Conservation (phyloP, 805 yeast species). For the Barnettozyma salicaria region DNA sequence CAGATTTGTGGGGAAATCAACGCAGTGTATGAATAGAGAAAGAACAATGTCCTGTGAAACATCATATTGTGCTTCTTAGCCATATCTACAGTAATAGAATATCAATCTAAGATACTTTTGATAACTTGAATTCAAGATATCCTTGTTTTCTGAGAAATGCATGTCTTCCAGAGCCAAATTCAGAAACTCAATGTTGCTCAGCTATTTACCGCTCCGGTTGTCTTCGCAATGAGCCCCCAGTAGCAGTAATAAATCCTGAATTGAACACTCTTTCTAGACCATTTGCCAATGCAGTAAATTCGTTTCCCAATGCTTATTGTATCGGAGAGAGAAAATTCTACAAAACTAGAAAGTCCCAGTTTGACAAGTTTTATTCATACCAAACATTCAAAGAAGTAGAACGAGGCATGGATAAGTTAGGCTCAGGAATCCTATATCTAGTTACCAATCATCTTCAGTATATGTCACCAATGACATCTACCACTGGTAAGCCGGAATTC, state of each 20-base stretch:
- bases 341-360: conserved; percentile 17
- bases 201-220: conserved; percentile 11
- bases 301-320: conserved; percentile 28
- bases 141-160: conserved; percentile 3
- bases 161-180: conserved; percentile 6
- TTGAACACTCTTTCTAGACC: conserved; percentile 35
- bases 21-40: too few species aligned
- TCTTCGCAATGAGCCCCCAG: conserved; percentile 6
- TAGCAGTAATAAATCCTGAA: conserved; percentile 31
- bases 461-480: conserved; percentile 5
- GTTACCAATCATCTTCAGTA: conserved; percentile 13
- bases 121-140: not conserved
- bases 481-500: conserved; percentile 26
- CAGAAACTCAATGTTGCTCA: conserved; percentile 8
- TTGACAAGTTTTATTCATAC: conserved; percentile 23
- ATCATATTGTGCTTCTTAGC: too few species aligned
- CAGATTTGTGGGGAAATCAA: too few species aligned
- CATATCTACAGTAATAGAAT: too few species aligned
- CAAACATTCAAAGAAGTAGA: conserved; percentile 29
- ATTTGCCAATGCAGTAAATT: conserved; percentile 31
- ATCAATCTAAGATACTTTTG: conserved; percentile 5
- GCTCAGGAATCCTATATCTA: conserved; percentile 35
- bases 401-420: conserved; percentile 29
- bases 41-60: too few species aligned
- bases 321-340: conserved; percentile 32